These are phyloP conservation scores for Pythium diclinum DNA, from an alignment of 352 stramenopile genomes.

Conservation along the genomic window DNA sequence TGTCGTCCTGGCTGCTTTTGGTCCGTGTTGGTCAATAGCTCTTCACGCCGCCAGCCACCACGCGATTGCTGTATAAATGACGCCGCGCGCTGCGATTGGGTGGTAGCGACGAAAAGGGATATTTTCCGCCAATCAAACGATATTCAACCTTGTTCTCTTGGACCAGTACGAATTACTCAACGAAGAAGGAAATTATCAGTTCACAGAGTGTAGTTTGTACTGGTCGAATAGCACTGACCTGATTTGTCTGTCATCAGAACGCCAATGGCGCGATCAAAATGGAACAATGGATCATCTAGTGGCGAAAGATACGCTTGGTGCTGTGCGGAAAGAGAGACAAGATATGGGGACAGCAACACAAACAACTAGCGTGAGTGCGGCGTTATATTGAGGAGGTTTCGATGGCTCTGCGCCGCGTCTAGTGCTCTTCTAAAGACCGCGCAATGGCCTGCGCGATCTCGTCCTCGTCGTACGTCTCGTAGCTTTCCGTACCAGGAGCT, in stretches of 20 bases:
- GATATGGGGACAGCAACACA: too few relatives aligned
- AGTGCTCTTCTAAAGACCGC: slow-evolving; percentile 72
- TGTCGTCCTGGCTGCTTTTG: neutral
- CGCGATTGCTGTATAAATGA: slow-evolving; percentile 18
- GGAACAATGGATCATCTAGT: neutral
- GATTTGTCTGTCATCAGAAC: slow-evolving; percentile 1
- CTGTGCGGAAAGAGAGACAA: too few relatives aligned
- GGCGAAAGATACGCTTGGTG: neutral
- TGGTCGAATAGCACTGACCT: slow-evolving; percentile 16
- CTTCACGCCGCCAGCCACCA: slow-evolving; percentile 20
- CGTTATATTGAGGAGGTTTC: neutral
- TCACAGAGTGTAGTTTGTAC: neutral
- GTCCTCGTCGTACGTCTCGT: slow-evolving; percentile 60
- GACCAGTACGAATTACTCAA: slow-evolving; percentile 26
- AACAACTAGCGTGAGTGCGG: too few relatives aligned
- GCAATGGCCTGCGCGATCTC: slow-evolving; percentile 79
- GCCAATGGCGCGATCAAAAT: neutral
- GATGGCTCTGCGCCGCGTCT: slow-evolving; percentile 1
- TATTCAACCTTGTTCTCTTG: neutral
- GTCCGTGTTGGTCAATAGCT: slow-evolving; percentile 1
- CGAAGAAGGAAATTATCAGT: neutral
- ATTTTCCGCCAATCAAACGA: slow-evolving; percentile 33
- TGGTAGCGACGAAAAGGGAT: slow-evolving; percentile 27
- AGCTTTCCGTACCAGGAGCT: slow-evolving; percentile 6
- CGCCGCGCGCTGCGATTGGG: slow-evolving; percentile 30